Percentiles rank a stretch among this genome's conserved stretches.
Conservation (phyloP, 1,139 yeast species). For the Yamadazyma mexicana region DNA sequence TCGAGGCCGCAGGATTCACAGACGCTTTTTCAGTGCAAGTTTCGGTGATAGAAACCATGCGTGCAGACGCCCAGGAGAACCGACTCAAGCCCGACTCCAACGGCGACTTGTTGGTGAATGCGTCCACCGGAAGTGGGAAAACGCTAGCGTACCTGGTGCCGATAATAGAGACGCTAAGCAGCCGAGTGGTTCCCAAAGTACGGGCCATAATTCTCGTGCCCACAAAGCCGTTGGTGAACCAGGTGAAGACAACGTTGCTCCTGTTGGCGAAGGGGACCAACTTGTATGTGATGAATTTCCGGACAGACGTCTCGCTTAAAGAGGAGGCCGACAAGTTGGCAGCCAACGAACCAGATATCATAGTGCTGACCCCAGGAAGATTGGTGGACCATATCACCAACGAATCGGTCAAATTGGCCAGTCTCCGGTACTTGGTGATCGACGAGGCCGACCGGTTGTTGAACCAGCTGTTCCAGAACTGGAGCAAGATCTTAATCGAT, state of each 20-base stretch:
- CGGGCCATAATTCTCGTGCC: slow-evolving; percentile 85
- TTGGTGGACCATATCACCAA: slow-evolving; percentile 77
- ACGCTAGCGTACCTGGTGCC: slow-evolving; percentile 90
- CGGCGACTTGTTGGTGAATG: slow-evolving; percentile 85
- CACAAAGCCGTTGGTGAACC: slow-evolving; percentile 82
- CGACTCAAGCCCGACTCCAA: slow-evolving; percentile 56
- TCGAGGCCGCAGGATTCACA: slow-evolving; percentile 43
- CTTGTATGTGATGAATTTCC: slow-evolving; percentile 58
- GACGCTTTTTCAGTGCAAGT: slow-evolving; percentile 80
- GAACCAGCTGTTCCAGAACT: slow-evolving; percentile 89
- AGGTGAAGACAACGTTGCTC: slow-evolving; percentile 68
- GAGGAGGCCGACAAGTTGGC: slow-evolving; percentile 61
- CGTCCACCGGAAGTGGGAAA: slow-evolving; percentile 96
- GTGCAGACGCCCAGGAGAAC: slow-evolving; percentile 48
- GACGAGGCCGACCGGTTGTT: slow-evolving; percentile 95
- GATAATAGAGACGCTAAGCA: slow-evolving; percentile 63
- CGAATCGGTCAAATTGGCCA: slow-evolving; percentile 39
- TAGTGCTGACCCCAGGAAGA: slow-evolving; percentile 91
- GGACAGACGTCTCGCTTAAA: slow-evolving; percentile 56
- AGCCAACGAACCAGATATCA: slow-evolving; percentile 64
- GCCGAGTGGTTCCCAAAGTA: slow-evolving; percentile 68
- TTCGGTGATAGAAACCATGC: slow-evolving; percentile 58
- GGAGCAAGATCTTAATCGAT: slow-evolving; percentile 72
- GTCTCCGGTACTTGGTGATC: slow-evolving; percentile 69
- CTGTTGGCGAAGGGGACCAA: slow-evolving; percentile 66